phyloP scores from a whole-genome alignment of 371 early-diverging fungal species.

The Apophysomyces ossiformis region DNA sequence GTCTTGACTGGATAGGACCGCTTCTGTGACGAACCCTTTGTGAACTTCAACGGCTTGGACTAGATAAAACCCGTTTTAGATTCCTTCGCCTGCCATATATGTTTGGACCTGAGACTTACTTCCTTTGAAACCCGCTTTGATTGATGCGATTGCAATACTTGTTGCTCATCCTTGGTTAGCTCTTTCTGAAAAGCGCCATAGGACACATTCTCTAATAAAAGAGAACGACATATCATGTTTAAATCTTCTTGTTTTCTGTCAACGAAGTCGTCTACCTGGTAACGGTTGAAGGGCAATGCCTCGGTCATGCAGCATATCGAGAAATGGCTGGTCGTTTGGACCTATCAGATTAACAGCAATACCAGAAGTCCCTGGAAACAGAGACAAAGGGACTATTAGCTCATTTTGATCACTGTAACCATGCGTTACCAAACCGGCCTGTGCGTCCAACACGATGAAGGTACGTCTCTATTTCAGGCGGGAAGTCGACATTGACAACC shows the following conservation, averaged over 20 bases:
- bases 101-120: not conserved
- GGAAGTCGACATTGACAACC: constrained; percentile 98
- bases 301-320: constrained; percentile 22
- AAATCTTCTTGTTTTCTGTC: not conserved
- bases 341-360: constrained; percentile 49
- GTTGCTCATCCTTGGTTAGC: constrained; percentile 36
- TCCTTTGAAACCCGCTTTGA: constrained; percentile 6
- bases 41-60: constrained; percentile 14
- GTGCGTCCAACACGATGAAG: constrained; percentile 99
- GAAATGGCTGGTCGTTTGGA: constrained; percentile 32
- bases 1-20: not conserved
- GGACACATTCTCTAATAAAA: constrained; percentile 29
- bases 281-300: constrained; percentile 30
- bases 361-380: constrained; percentile 46
- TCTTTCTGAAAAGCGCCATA: constrained; percentile 40
- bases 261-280: constrained; percentile 34
- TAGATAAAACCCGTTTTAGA: not conserved
- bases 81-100: not conserved
- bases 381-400: not conserved
- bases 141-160: constrained; percentile 22
- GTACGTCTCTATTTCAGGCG: constrained; percentile 91
- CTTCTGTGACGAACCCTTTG: constrained; percentile 9
- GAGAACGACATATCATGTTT: not conserved
- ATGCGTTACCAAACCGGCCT: constrained; percentile 91
- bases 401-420: not conserved